Conservation (phyloP, 225 moss, liverwort and hornwort species). For the Thuidium tamariscinum region DNA sequence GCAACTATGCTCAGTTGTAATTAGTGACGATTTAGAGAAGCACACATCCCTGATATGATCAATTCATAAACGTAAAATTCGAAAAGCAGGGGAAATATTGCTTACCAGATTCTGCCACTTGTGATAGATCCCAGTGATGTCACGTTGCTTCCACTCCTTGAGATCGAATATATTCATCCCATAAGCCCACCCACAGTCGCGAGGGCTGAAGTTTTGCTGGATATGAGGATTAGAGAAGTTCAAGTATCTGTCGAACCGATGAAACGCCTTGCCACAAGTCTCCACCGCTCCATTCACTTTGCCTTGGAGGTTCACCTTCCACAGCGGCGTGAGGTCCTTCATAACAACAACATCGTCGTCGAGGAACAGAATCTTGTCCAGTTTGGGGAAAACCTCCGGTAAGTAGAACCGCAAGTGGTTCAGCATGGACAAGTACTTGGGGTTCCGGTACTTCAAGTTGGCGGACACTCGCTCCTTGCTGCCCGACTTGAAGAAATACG, state of each 20-base stretch:
- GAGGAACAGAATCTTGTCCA: constrained; percentile 70
- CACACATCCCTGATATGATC: neutral
- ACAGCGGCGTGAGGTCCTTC: constrained; percentile 70
- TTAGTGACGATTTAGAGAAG: neutral
- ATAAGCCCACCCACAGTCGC: constrained; percentile 84
- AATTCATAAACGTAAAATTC: neutral
- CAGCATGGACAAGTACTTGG: constrained; percentile 83
- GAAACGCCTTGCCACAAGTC: constrained; percentile 72
- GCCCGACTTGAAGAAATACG: constrained; percentile 59
- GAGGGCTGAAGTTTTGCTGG: constrained; percentile 46
- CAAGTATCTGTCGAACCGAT: constrained; percentile 72
- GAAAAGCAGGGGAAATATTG: neutral
- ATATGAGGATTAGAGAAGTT: constrained; percentile 73
- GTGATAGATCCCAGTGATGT: constrained; percentile 72
- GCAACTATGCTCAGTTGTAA: neutral
- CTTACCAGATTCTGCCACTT: constrained; percentile 74
- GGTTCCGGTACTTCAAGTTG: constrained; percentile 79
- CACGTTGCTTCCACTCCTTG: constrained; percentile 60
- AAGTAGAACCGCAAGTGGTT: constrained; percentile 83
- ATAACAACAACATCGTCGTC: constrained; percentile 70
- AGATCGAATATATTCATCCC: constrained; percentile 86
- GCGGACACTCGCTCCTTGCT: constrained; percentile 35
- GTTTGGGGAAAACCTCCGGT: constrained; percentile 63
- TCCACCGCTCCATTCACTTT: constrained; percentile 87
- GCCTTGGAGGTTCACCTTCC: constrained; percentile 55